Evolutionary conservation across 2,329 filamentous ascomycete genomes (phyloP), one percentile per base, ranked within the genome.

Genomic region (Metarhizium sp.): DNA sequence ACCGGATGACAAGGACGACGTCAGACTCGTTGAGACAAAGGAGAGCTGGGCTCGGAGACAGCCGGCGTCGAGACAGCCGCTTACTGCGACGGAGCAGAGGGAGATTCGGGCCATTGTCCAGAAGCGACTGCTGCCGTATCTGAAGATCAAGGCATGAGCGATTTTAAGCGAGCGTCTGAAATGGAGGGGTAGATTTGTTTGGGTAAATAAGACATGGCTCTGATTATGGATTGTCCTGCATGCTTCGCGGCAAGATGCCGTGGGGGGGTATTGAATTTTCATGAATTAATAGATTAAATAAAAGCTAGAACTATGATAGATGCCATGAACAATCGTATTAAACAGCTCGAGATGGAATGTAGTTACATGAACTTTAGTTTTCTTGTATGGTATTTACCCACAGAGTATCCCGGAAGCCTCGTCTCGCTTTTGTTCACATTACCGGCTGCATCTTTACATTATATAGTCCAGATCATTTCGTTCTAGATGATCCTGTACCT

Each of bases 1-100:
- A 11, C 70, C 69, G 0, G 77, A 79, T 53, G 66, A 71, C 18
- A 79, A 85, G 55, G 66, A 70, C 2, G 69, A 76, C 25, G 79
- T 78, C 3, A 65, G 66, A 2, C 62, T 83, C 10, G 63, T 66
- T 50, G 80, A 83, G 68, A 80, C 77, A 8, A 60, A 68, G 13
- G 68, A 72, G 59, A 81, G 78, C 66, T 76, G 75, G 71, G 61
- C 66, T 29, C 68, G 71, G 52, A 71, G 79, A 40, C 65, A 71
- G 30, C 77, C 76, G 30, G 71, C 68, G 42, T 62, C 65, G 29
- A 66, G 20, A 13, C 50, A 65, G 29, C 69, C 69, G 8, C 70
- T 75, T 53, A 78, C 73, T 1, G 63, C 67, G 48, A 73, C 73
- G 43, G 77, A 82, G 67, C 72, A 75, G 63, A 66, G 68, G 48